Evolutionary conservation across 345 rosid species (phyloP).

Genomic region (Populus tremula): DNA sequence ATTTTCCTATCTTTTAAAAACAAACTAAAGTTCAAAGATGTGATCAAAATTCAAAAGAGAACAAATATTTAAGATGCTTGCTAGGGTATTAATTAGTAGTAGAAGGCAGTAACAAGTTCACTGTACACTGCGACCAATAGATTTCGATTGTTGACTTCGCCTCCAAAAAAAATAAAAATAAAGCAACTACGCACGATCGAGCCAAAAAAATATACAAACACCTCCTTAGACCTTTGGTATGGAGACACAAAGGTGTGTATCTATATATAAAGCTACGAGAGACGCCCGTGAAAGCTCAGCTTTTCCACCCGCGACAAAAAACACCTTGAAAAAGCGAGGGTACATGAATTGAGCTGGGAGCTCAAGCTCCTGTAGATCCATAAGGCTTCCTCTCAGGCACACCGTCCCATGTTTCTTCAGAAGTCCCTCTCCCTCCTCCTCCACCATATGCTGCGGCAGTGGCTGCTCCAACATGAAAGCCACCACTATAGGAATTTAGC

Average conservation of each 20-base stretch:
- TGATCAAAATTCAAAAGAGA: no score
- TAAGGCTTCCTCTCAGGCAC: slow-evolving; percentile 31
- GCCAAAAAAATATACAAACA: no score
- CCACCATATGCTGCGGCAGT: slow-evolving; percentile 14
- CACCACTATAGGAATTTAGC: slow-evolving; percentile 41
- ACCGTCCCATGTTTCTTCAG: slow-evolving; percentile 43
- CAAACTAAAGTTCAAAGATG: no score
- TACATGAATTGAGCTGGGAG: background rate
- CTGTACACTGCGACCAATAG: no score
- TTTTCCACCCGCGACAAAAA: slow-evolving; percentile 14
- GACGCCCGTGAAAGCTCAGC: background rate
- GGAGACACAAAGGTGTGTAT: background rate
- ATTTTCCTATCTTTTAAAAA: no score
- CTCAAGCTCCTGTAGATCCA: slow-evolving; percentile 15
- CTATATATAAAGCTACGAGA: background rate
- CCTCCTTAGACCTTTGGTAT: background rate
- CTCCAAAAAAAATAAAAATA: no score
- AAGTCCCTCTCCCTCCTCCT: slow-evolving; percentile 23
- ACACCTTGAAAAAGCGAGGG: slow-evolving; percentile 1
- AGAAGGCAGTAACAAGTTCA: no score
- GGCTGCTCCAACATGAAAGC: slow-evolving; percentile 35
- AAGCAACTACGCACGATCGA: no score
- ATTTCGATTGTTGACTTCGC: no score
- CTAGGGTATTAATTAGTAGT: no score
- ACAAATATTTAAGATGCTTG: no score